Base-by-base conservation (phyloP, 2,329 filamentous ascomycete genomes). In the Helotiales sp. region DNA sequence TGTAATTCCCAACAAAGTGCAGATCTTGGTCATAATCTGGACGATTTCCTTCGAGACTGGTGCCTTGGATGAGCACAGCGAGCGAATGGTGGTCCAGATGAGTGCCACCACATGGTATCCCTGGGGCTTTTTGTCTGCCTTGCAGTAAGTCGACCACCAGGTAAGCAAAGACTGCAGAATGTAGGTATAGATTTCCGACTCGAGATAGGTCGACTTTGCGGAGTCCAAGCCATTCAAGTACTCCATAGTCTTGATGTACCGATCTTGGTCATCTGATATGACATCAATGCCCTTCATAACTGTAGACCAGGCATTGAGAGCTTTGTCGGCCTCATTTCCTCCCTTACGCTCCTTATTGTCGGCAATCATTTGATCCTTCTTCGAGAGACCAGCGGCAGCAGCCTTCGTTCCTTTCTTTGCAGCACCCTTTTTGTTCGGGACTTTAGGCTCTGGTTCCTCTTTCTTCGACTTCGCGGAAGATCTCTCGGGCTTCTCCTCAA, bases 101-200 rank as follows among this genome's bases (percentile, higher is more conserved):
- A 84, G 74, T 6, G 82, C 82, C 24, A 81, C 79, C 30, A 84
- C 78, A 49, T 81, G 78, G 58, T 79, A 77, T 7, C 77, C 75
- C n/a, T 77, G 73, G 13, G 58, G 34, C 64, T 77, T 77, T 59
- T 74, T 76, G 37, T 69, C 64, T 64, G 77, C 63, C 69, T 77
- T 74, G 63, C 79, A 80, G 28, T 78, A 77, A 17, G 76, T 71
- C 20, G 82, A 79, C 83, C 84, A 86, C 78, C 84, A 82, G 30
- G 77, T 76, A 10, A 86, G 70, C 3, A 86, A 75, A 43, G 80
- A 79, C 66, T 82, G 83, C 45, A 86, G 75, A 70, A 84, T 81
- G 72, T 83, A 86, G 0, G 84, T 77, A 28, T 77, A 73, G 8
- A 78, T 70, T 50, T 79, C 78, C 17, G 70, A 70, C 63, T 79